phyloP scores from a whole-genome alignment of 768 basidiomycete genomes.

The Lactarius tabidus region DNA sequence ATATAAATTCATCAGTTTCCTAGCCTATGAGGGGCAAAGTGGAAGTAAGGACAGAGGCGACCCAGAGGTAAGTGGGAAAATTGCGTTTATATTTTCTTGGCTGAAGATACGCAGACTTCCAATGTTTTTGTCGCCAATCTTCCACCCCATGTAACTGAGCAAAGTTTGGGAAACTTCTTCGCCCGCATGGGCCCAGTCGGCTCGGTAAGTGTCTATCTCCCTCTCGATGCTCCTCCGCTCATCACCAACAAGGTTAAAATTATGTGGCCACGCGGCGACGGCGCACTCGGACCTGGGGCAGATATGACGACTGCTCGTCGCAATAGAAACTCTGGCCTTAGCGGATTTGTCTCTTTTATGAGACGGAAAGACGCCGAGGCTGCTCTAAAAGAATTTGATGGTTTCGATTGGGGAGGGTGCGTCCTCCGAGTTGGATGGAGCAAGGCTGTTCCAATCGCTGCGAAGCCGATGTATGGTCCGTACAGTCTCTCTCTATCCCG shows the following conservation, averaged over 20 bases:
- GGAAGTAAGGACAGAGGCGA: constrained; percentile 89
- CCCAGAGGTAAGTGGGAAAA: constrained; percentile 55
- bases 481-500: neutral
- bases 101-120: constrained; percentile 59
- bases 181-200: constrained; percentile 91
- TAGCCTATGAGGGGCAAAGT: constrained; percentile 86
- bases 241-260: constrained; percentile 68
- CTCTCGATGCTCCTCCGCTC: constrained; percentile 3
- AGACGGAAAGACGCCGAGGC: constrained; percentile 85
- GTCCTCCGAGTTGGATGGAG: constrained; percentile 92
- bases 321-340: constrained; percentile 70
- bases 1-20: constrained; percentile 3
- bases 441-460: constrained; percentile 87
- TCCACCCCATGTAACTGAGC: constrained; percentile 82
- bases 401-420: constrained; percentile 91
- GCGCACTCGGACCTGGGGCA: constrained; percentile 58
- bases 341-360: constrained; percentile 98
- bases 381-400: constrained; percentile 87
- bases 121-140: constrained; percentile 96
- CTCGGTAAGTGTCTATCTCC: constrained; percentile 51
- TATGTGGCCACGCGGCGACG: constrained; percentile 97
- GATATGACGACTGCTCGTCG: constrained; percentile 73
- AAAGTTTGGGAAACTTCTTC: constrained; percentile 83
- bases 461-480: constrained; percentile 77
- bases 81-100: constrained; percentile 5